These are phyloP conservation scores for Trametes pubescens DNA, from an alignment of 1,284 basidiomycete species.

Conservation along the genomic window DNA sequence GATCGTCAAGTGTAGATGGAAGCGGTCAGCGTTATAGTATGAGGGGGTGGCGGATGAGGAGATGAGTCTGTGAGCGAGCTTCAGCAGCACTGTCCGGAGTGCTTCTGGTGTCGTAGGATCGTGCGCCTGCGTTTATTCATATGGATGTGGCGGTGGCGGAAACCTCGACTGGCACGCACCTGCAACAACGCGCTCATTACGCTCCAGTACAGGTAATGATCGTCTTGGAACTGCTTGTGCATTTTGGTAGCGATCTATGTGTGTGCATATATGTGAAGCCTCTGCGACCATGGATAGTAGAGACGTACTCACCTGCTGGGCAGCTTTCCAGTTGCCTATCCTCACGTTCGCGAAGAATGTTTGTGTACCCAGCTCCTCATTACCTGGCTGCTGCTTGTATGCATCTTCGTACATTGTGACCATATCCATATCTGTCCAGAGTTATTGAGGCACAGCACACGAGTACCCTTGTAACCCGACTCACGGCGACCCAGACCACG, in stretches of 20 bases:
- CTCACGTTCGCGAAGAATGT: constrained; percentile 85
- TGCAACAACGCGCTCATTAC: constrained; percentile 83
- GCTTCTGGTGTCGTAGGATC: constrained; percentile 63
- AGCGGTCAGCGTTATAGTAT: constrained; percentile 73
- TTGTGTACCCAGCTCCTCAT: constrained; percentile 84
- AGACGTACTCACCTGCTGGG: constrained; percentile 67
- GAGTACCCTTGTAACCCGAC: constrained; percentile 38
- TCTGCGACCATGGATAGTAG: neutral
- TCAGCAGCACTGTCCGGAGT: constrained; percentile 73
- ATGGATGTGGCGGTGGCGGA: neutral
- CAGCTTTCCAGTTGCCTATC: constrained; percentile 80
- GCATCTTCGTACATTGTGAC: constrained; percentile 84
- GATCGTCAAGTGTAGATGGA: constrained; percentile 77
- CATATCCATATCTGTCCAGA: constrained; percentile 71
- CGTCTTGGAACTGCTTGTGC: constrained; percentile 80
- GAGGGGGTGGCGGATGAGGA: constrained; percentile 67
- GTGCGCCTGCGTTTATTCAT: constrained; percentile 58
- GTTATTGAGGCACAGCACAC: neutral
- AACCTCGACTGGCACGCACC: constrained; percentile 47
- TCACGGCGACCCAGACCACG: constrained; percentile 77
- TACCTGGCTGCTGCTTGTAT: constrained; percentile 77
- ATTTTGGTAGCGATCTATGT: constrained; percentile 75
- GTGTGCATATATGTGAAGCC: no score
- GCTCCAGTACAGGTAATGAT: constrained; percentile 86
- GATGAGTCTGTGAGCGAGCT: constrained; percentile 75